A percentile compares a stretch with the other conserved stretches of the same genome.
These are phyloP conservation scores for Penicillium sp. DNA, from an alignment of 2,329 filamentous ascomycete species.

Conservation along the genomic window DNA sequence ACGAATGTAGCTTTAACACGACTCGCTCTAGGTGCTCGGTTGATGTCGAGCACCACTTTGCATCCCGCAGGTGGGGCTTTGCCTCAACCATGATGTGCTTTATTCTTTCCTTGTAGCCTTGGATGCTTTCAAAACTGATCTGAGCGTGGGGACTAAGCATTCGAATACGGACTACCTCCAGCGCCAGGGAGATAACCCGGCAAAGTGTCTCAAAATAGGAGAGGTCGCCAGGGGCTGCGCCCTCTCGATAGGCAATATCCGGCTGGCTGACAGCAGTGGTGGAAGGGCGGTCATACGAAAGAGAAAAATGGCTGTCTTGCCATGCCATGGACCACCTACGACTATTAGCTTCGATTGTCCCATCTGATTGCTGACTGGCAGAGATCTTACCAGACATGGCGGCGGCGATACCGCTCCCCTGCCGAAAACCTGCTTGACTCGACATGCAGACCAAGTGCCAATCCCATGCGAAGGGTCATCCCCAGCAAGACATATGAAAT, in stretches of 20 bases:
- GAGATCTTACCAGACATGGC: slow-evolving; percentile 47
- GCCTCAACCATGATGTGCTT: slow-evolving; percentile 58
- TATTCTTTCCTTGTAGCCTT: slow-evolving; percentile 57
- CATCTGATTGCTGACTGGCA: too few relatives aligned
- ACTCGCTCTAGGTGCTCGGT: slow-evolving; percentile 59
- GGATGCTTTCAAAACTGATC: slow-evolving; percentile 54
- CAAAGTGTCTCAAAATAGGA: slow-evolving; percentile 60
- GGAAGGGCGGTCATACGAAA: slow-evolving; percentile 60
- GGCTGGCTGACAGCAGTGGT: slow-evolving; percentile 54
- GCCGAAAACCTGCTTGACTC: slow-evolving; percentile 55
- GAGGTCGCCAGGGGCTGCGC: slow-evolving; percentile 49
- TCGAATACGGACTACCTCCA: slow-evolving; percentile 60
- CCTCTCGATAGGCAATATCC: slow-evolving; percentile 50
- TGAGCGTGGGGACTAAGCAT: slow-evolving; percentile 54
- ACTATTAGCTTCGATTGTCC: slow-evolving; percentile 3
- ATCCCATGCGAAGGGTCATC: slow-evolving; percentile 59
- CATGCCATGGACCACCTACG: slow-evolving; percentile 60
- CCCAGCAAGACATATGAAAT: slow-evolving; percentile 61
- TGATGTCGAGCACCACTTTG: slow-evolving; percentile 38
- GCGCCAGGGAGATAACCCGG: slow-evolving; percentile 51
- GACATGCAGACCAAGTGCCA: slow-evolving; percentile 60
- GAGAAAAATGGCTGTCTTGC: slow-evolving; percentile 63
- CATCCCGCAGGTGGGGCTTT: slow-evolving; percentile 57
- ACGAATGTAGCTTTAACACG: slow-evolving; percentile 60
- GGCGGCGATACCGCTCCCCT: slow-evolving; percentile 46